Conservation (phyloP, 306 rosid genomes). For the Castanea crenata region DNA sequence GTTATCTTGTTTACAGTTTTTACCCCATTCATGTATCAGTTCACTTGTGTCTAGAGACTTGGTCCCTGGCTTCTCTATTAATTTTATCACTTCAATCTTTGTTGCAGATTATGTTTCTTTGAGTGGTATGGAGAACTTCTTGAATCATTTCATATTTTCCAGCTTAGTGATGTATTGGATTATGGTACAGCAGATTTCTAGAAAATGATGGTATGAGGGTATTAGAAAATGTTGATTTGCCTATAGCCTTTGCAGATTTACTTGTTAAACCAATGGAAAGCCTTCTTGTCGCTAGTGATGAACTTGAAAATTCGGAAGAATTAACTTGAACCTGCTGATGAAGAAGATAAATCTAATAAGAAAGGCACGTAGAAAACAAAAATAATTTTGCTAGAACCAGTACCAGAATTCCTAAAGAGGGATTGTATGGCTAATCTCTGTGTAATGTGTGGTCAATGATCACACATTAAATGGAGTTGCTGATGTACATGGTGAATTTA, state of each 20-base stretch:
- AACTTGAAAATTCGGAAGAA: conserved; percentile 11
- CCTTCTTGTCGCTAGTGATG: conserved; percentile 1
- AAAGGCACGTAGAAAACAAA: conserved; percentile 33
- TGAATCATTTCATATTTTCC: conserved; percentile 33
- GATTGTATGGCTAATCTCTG: conserved; percentile 98
- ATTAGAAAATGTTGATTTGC: conserved; percentile 84
- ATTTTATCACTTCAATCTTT: too few species aligned
- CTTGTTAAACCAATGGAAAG: conserved; percentile 49
- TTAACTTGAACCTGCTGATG: conserved; percentile 26
- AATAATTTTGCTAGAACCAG: conserved; percentile 48
- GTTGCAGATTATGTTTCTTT: too few species aligned
- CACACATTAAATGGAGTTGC: conserved; percentile 94
- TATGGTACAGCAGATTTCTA: conserved; percentile 67
- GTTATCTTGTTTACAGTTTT: too few species aligned
- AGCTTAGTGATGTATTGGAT: conserved; percentile 63
- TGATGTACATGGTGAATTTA: conserved; percentile 89
- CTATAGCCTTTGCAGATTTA: conserved; percentile 57
- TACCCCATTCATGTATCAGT: too few species aligned
- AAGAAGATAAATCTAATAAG: conserved; percentile 36
- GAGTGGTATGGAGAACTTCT: too few species aligned
- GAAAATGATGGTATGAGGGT: conserved; percentile 86
- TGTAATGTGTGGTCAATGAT: conserved; percentile 76
- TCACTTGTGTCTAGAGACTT: too few species aligned
- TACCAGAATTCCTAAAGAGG: conserved; percentile 73
- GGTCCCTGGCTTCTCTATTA: too few species aligned